Evolutionary conservation across 1,284 basidiomycete genomes (phyloP), one percentile per base, ranked within the genome.

Genomic region (Ustilago hordei): DNA sequence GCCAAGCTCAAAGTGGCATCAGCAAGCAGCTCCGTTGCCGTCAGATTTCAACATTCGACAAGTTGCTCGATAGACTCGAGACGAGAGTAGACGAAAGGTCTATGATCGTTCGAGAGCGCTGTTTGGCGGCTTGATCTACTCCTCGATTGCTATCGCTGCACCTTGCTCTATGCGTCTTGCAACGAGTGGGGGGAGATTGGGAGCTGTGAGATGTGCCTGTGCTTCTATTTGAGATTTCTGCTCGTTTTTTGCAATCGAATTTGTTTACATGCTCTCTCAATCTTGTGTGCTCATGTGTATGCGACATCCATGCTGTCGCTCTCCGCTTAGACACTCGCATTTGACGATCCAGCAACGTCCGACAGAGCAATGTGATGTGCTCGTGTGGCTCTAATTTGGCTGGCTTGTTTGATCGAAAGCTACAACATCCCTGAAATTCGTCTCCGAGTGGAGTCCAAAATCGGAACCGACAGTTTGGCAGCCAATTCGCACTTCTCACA

Each of bases 391-490:
- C 23, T 28, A 28, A 28, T 28, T 28, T 28, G 23, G 23, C 23
- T 28, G 23, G 23, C 23, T 28, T 50, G 48, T 50, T 50, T 13
- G 48, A 50, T 50, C 48, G 28, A 8, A 8, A 1, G 13, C 2
- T 12, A 7, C 48, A 50, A 50, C 48, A 50, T 31, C 9, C 23
- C 7, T 32, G 23, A 17, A 32, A 50, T 2, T 31, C 15, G 28
- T 28, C 28, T n/a, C 31, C 4, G 48, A 50, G 48, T 50, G 48
- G 48, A 50, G 48, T 19, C n/a, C 43, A 19, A 28, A 45, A n/a
- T 45, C 31, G 48, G 48, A 50, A 50, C 48, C 48, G 48, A 50
- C 31, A 32, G 9, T 50, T 50, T 32, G 13, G 31, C 48, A 50
- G 28, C 15, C 48, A 31, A 50, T 50, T 50, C 31, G 13, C 48